These are phyloP conservation scores for Penicillium desertorum DNA, from an alignment of 495 filamentous ascomycete species.

Conservation along the genomic window DNA sequence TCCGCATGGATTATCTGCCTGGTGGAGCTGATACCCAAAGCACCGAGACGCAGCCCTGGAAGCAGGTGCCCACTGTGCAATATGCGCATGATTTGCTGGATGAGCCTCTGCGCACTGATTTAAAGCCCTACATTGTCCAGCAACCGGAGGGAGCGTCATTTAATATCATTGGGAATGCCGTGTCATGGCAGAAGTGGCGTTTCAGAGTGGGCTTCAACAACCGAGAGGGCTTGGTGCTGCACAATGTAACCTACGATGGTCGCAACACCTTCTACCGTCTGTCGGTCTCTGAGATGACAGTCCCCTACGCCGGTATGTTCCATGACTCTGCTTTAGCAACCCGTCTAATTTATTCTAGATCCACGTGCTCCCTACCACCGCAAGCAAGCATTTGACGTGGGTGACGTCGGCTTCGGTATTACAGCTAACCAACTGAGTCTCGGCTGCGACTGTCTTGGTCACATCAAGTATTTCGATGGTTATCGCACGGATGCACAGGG, in stretches of 20 bases:
- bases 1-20: conserved; percentile 52
- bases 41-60: conserved; percentile 42
- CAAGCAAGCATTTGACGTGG: conserved; percentile 73
- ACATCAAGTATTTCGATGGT: conserved; percentile 65
- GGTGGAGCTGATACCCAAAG: conserved; percentile 32
- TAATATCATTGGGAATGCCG: conserved; percentile 37
- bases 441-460: conserved; percentile 68
- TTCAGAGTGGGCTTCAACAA: conserved; percentile 67
- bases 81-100: conserved; percentile 46
- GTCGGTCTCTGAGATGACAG: conserved; percentile 76
- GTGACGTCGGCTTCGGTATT: conserved; percentile 65
- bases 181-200: conserved; percentile 67
- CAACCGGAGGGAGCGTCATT: conserved; percentile 82
- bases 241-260: conserved; percentile 68
- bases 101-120: conserved; percentile 49
- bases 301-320: conserved; percentile 53
- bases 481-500: conserved; percentile 56
- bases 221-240: conserved; percentile 61
- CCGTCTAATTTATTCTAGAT: conserved; percentile 38
- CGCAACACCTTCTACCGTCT: conserved; percentile 72
- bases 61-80: conserved; percentile 55
- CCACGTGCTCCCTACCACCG: conserved; percentile 67
- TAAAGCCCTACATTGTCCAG: conserved; percentile 74
- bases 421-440: conserved; percentile 67
- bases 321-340: not conserved